Percentiles rank a stretch among this genome's conserved stretches.
These are phyloP conservation scores for Paramecium primaurelia DNA, from an alignment of 73 alveolate genomes.

Conservation along the genomic window DNA sequence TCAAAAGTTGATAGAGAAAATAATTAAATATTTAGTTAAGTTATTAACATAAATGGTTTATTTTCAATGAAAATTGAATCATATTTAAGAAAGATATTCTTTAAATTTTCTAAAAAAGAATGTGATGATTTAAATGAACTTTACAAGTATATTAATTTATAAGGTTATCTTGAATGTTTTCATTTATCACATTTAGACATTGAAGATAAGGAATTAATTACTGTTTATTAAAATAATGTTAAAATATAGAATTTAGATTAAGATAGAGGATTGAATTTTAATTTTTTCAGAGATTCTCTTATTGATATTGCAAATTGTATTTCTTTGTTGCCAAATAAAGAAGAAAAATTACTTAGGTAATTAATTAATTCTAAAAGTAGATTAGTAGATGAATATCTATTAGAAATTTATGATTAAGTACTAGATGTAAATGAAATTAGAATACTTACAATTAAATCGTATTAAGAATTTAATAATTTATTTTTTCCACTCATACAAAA, in stretches of 20 bases:
- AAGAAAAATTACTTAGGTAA: not conserved
- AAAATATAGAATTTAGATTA: not conserved
- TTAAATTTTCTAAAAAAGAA: not conserved
- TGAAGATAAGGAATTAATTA: not conserved
- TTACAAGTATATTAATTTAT: not conserved
- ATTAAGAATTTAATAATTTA: not conserved
- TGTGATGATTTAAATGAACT: not conserved
- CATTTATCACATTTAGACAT: not conserved
- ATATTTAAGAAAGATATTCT: not conserved
- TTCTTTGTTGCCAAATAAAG: not conserved
- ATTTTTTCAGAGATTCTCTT: not conserved
- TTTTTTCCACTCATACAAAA: not conserved
- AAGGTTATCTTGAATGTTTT: not conserved
- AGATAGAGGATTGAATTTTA: not conserved
- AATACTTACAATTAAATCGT: not conserved
- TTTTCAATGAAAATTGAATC: not conserved
- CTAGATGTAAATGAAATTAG: not conserved
- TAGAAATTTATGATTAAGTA: not conserved
- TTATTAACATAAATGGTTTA: not conserved
- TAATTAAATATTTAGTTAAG: not conserved
- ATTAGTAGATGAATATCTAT: not conserved
- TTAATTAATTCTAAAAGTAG: not conserved
- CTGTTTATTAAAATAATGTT: not conserved
- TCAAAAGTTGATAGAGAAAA: not conserved
- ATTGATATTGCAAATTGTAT: constrained; percentile 2